Percentiles rank a stretch among this genome's conserved stretches.
phyloP scores from a whole-genome alignment of 1,284 basidiomycete genomes.

The Albatrellus sp. region DNA sequence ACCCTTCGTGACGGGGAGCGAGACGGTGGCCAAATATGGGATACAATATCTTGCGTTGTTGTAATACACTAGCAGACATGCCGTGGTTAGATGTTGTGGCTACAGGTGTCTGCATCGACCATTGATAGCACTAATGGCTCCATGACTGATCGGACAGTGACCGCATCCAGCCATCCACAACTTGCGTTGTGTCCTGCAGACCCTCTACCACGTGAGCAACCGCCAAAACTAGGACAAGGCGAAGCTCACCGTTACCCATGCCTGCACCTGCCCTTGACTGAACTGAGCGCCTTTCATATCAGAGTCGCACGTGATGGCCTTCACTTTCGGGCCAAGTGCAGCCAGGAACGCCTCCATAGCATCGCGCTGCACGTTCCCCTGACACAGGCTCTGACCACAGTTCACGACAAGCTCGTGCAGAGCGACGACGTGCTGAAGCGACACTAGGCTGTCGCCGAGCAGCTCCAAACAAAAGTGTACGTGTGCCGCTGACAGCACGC shows the following conservation, averaged over 20 bases:
- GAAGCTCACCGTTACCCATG: neutral
- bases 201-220: neutral
- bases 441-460: neutral
- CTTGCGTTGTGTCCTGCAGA: neutral
- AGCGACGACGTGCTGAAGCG: neutral
- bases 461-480: neutral
- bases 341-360: no score
- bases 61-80: neutral
- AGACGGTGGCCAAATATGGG: neutral
- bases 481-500: neutral
- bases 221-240: neutral
- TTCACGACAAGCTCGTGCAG: neutral
- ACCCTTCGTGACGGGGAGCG: neutral
- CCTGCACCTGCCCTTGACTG: neutral
- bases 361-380: neutral
- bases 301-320: neutral
- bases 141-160: no score
- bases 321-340: no score
- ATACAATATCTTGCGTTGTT: neutral
- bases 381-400: neutral
- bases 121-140: no score
- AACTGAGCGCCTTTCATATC: neutral
- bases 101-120: no score
- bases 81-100: no score
- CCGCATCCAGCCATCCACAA: neutral